Conservation (phyloP, 768 basidiomycete species). For the Amanita pallidorosea region DNA sequence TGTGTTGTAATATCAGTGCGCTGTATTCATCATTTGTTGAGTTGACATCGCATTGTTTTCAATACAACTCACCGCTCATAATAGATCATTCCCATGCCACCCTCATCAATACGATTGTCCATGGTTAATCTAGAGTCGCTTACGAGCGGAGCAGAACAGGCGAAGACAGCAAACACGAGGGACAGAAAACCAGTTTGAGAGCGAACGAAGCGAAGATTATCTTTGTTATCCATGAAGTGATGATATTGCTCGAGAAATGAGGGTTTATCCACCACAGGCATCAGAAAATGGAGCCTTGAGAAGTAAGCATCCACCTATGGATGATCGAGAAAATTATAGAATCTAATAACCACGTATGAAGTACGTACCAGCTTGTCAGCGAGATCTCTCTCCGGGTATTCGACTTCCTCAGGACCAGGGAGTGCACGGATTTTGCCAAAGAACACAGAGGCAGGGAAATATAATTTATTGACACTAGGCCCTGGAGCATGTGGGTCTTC, state of each 20-base stretch:
- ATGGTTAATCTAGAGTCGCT: slow-evolving; percentile 56
- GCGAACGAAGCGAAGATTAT: slow-evolving; percentile 41
- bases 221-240: slow-evolving; percentile 60
- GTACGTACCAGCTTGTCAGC: slow-evolving; percentile 74
- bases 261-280: slow-evolving; percentile 82
- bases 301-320: slow-evolving; percentile 81
- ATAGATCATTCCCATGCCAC: slow-evolving; percentile 83
- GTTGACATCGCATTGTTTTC: slow-evolving; percentile 7
- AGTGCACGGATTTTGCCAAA: slow-evolving; percentile 80
- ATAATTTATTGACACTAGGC: slow-evolving; percentile 74
- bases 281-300: slow-evolving; percentile 73
- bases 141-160: slow-evolving; percentile 75
- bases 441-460: slow-evolving; percentile 81
- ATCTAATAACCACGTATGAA: slow-evolving; percentile 7
- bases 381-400: slow-evolving; percentile 75
- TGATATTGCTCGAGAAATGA: slow-evolving; percentile 68
- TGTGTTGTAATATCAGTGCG: slow-evolving; percentile 84
- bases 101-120: slow-evolving; percentile 55
- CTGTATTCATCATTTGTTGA: slow-evolving; percentile 26
- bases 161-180: slow-evolving; percentile 81
- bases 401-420: slow-evolving; percentile 77
- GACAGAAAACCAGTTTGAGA: slow-evolving; percentile 68
- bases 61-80: slow-evolving; percentile 62
- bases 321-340: slow-evolving; percentile 13
- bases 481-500: slow-evolving; percentile 74